Conservation (phyloP, 163 green algal genomes). For the Scenedesmus sp. region DNA sequence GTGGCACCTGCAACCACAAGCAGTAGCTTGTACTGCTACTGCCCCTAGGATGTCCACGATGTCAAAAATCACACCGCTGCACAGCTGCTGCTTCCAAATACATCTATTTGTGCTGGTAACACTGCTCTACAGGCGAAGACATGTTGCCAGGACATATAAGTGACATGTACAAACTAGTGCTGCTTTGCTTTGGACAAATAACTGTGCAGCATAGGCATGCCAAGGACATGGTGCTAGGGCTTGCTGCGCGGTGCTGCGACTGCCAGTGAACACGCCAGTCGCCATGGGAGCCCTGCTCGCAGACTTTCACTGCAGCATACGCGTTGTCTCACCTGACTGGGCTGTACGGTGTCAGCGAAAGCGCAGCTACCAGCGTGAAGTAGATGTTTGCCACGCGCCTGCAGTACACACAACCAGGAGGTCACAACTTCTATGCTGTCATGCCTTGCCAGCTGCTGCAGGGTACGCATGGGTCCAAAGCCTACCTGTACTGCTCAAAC, state of each 20-base stretch:
- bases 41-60: too few species aligned
- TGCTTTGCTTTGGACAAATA: too few species aligned
- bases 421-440: neutral
- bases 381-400: slow-evolving; percentile 88
- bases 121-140: too few species aligned
- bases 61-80: too few species aligned
- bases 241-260: neutral
- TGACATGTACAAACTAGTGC: too few species aligned
- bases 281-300: too few species aligned
- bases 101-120: too few species aligned
- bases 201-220: too few species aligned
- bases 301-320: neutral
- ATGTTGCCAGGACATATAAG: too few species aligned
- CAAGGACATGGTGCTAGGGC: too few species aligned
- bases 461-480: neutral
- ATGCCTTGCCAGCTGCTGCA: neutral
- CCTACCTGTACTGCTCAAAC: slow-evolving; percentile 73
- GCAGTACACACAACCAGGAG: slow-evolving; percentile 10
- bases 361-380: slow-evolving; percentile 80
- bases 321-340: slow-evolving; percentile 69
- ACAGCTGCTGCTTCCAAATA: too few species aligned
- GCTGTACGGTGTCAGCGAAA: slow-evolving; percentile 79
- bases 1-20: neutral
- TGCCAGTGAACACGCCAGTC: neutral
- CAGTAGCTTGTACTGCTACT: too few species aligned